These are phyloP conservation scores for Albizia julibrissin DNA, from an alignment of 306 rosid species.

Conservation along the genomic window DNA sequence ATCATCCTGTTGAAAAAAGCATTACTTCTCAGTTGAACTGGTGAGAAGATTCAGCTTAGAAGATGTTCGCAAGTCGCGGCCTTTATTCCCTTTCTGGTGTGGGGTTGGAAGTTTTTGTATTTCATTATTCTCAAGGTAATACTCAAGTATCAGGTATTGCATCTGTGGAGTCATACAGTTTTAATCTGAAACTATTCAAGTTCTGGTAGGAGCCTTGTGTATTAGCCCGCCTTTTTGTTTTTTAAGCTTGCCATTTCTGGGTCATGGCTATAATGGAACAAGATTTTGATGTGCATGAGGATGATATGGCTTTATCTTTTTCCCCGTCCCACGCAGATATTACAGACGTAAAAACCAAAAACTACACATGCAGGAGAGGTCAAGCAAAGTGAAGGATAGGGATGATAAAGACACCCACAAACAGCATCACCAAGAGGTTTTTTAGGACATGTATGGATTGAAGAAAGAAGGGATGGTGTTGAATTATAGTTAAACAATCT, in stretches of 20 bases:
- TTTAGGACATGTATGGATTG: background rate
- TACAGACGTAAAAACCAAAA: background rate
- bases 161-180: constrained; percentile 42
- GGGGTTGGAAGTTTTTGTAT: background rate
- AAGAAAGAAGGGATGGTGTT: background rate
- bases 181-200: too few species aligned
- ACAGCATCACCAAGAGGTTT: background rate
- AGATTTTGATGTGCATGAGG: background rate
- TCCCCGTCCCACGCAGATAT: background rate
- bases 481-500: background rate
- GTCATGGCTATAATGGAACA: background rate
- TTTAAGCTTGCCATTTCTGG: background rate
- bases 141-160: constrained; percentile 22
- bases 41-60: constrained; percentile 43
- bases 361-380: background rate
- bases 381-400: background rate
- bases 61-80: constrained; percentile 6
- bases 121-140: constrained; percentile 28
- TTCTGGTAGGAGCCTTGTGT: too few species aligned
- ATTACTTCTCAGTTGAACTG: constrained; percentile 89
- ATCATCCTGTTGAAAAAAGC: constrained; percentile 84
- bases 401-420: background rate
- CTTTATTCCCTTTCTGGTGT: constrained; percentile 12
- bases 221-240: background rate
- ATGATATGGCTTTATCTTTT: background rate